phyloP scores from a whole-genome alignment of 192 early-diverging fungal genomes.

The Coemansia sp. region DNA sequence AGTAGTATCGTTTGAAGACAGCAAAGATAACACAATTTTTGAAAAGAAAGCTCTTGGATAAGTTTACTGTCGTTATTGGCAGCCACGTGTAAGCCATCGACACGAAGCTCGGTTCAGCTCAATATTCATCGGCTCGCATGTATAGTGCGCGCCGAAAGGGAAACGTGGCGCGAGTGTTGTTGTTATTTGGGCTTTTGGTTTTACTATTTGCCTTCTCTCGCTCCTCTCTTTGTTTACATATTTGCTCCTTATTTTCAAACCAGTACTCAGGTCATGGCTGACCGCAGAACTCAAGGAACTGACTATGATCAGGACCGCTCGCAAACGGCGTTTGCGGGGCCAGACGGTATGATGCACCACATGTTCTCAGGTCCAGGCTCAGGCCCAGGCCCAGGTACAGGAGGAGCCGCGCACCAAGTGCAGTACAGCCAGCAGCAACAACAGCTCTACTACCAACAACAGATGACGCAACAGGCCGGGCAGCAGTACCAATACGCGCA shows the following conservation, averaged over 20 bases:
- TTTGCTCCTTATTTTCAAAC: slow-evolving; percentile 7
- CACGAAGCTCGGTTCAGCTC: background rate
- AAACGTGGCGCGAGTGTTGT: background rate
- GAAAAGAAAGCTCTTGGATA: background rate
- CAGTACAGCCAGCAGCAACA: slow-evolving; percentile 22
- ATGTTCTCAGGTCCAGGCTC: slow-evolving; percentile 38
- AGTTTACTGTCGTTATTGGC: background rate
- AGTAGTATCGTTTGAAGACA: background rate
- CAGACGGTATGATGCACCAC: slow-evolving; percentile 48
- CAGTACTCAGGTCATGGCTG: slow-evolving; percentile 21
- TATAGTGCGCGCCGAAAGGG: background rate
- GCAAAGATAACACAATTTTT: background rate
- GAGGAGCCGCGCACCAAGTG: slow-evolving; percentile 7
- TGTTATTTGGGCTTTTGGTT: background rate
- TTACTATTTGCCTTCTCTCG: slow-evolving; percentile 3
- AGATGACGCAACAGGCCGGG: slow-evolving; percentile 5
- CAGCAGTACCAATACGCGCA: slow-evolving; percentile 33
- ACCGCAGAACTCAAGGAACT: slow-evolving; percentile 46
- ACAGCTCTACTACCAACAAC: slow-evolving; percentile 10
- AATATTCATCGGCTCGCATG: too few species aligned
- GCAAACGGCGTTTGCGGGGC: slow-evolving; percentile 15
- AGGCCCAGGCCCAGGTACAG: slow-evolving; percentile 18
- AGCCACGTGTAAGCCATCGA: background rate
- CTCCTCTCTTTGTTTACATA: slow-evolving; percentile 10
- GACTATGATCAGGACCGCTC: slow-evolving; percentile 38